phyloP scores from a whole-genome alignment of 129 eudicot genomes.

The Solidago caesia region DNA sequence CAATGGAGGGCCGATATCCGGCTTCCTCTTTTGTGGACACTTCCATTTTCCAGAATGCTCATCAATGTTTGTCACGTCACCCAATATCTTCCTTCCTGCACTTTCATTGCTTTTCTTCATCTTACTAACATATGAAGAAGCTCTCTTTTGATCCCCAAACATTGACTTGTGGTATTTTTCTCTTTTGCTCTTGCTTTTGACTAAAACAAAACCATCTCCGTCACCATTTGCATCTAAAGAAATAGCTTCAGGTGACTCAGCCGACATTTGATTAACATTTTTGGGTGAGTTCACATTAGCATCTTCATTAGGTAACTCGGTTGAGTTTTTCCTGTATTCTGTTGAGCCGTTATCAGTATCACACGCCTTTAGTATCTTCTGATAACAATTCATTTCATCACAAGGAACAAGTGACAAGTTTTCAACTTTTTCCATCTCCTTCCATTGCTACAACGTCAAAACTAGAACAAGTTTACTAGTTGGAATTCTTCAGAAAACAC shows the following conservation, averaged over 20 bases:
- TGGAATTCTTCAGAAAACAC: not conserved
- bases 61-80: slow-evolving; percentile 55
- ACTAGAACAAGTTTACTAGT: not conserved
- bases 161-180: slow-evolving; percentile 27
- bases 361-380: not conserved
- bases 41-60: slow-evolving; percentile 74
- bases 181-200: slow-evolving; percentile 8
- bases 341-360: not conserved
- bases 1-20: slow-evolving; percentile 64
- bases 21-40: slow-evolving; percentile 72
- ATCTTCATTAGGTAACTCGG: not conserved
- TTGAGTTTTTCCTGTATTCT: not conserved
- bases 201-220: slow-evolving; percentile 42
- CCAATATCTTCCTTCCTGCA: slow-evolving; percentile 42
- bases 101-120: slow-evolving; percentile 9
- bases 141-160: slow-evolving; percentile 11
- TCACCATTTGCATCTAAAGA: slow-evolving; percentile 1
- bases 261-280: not conserved
- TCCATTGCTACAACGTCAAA: slow-evolving; percentile 2
- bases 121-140: not conserved
- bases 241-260: not conserved
- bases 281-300: slow-evolving; percentile 8
- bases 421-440: not conserved
- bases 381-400: slow-evolving; percentile 4
- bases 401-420: not conserved